Conservation (phyloP, 2,329 filamentous ascomycete genomes). For the Cladophialophora psammophila region DNA sequence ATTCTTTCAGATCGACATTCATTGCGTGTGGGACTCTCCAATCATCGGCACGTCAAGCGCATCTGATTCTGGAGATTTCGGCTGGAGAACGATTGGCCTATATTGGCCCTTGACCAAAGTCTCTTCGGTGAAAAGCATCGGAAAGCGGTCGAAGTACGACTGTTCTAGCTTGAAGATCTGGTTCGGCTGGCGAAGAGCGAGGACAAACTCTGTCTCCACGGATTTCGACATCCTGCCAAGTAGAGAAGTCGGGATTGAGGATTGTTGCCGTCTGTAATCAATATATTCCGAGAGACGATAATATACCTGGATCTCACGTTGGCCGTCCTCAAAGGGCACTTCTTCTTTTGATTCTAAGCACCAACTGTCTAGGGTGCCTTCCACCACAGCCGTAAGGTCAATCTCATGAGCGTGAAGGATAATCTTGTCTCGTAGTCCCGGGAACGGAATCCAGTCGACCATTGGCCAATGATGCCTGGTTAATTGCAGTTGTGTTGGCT, state of each 20-base stretch:
- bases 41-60: no score
- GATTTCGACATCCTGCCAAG: constrained; percentile 10
- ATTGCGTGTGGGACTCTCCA: no score
- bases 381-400: constrained; percentile 5
- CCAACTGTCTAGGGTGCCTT: background rate
- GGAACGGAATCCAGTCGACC: constrained; percentile 18
- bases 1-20: no score
- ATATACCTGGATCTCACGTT: constrained; percentile 3
- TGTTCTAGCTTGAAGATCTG: constrained; percentile 7
- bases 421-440: constrained; percentile 10
- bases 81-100: no score
- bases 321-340: background rate
- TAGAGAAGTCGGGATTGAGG: background rate
- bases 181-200: constrained; percentile 1
- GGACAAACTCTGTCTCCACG: constrained; percentile 16
- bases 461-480: constrained; percentile 13
- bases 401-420: constrained; percentile 11
- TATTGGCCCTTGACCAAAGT: constrained; percentile 10
- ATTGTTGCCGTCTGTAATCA: background rate
- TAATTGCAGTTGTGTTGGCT: constrained; percentile 12
- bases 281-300: constrained; percentile 16
- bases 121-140: constrained; percentile 9
- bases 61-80: no score
- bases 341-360: constrained; percentile 11
- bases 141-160: constrained; percentile 10